Base-by-base conservation (phyloP, 352 stramenopile genomes). In the Pythium volutum region DNA sequence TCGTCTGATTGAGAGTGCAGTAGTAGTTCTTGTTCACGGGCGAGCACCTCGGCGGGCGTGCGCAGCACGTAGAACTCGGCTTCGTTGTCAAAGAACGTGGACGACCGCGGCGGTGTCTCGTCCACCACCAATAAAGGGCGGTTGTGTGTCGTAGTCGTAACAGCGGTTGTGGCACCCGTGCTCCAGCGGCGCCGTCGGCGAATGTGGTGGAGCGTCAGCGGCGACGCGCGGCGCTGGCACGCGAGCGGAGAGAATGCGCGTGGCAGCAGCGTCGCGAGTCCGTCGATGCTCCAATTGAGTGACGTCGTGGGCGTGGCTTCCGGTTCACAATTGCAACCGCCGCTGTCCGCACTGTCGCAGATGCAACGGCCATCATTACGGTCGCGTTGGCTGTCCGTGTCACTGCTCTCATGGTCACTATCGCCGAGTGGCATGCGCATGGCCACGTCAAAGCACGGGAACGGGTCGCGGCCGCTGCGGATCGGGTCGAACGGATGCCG, bases 241-340 rank as follows among this genome's bases (percentile, higher is more conserved):
- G 64, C 42, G 7, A 77, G 61, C 10, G 80, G 80, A n/a, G 80
- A 87, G 56, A 87, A 84, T 20, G 25, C 38, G 27, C 72, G 59
- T n/a, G 77, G 77, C 49, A 79, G 71, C 18, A 87, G 70, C 69
- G 83, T 79, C 8, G 80, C 80, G 38, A 88, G 76, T 33, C 73
- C 80, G 56, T 87, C 80, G 54, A 89, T 88, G 64, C 77, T 89
- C 80, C 80, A 89, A 68, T 86, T 47, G 55, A 62, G 55, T 46
- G 55, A 55, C 14, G 36, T 4, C 15, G n/a, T 27, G 1, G 41
- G 41, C 20, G 41, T 29, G 15, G 6, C 2, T 18, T 26, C 10
- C 12, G 3, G 6, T 6, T 38, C 25, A 25, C 50, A 57, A 4
- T 25, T 47, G 50, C 50, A 57, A 54, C 23, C 25, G 23, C 22